Evolutionary conservation across 345 rosid genomes (phyloP), one percentile per base, ranked within the genome.

Genomic region (Brassica cretica): DNA sequence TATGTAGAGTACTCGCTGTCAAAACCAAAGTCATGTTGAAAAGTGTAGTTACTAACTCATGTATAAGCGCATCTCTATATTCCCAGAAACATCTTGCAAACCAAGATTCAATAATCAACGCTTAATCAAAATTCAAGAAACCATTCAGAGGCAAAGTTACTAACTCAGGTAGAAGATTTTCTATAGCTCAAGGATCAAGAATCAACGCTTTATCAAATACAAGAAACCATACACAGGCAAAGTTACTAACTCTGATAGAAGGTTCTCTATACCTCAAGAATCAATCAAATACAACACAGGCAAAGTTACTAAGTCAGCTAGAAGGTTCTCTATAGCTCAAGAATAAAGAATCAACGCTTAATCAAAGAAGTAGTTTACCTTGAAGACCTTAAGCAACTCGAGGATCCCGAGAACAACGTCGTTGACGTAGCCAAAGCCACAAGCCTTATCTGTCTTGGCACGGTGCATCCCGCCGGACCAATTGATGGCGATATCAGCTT

Each of bases 391-490:
- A 7, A 51, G 56, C 19, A 51, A 51, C 56, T 51, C 56, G 56
- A 51, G 56, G 56, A 51, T 51, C 56, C 19, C 56, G n/a, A 51
- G 56, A 7, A 51, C 56, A 51, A 51, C 56, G 56, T 51, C 56
- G n/a, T 51, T 51, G 56, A 51, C 56, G 18, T 51, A 51, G 56
- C 56, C 56, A 51, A 51, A 51, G 56, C 56, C 56, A 51, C 56
- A 5, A n/a, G 56, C 56, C 56, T 51, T 1, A 6, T 51, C 16
- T n/a, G 3, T n/a, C 56, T 51, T 51, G 56, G 56, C 56, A 51
- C 56, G 56, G 56, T 51, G 7, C 56, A n/a, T 51, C 56, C 56
- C 56, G 8, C 56, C 56, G 56, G 56, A 51, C 56, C 56, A 51
- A n/a, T 51, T 51, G 19, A 51, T 51, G 19, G 56, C 56, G 56